phyloP scores from a whole-genome alignment of 2,329 filamentous ascomycete genomes.

The Cadophora sp. region DNA sequence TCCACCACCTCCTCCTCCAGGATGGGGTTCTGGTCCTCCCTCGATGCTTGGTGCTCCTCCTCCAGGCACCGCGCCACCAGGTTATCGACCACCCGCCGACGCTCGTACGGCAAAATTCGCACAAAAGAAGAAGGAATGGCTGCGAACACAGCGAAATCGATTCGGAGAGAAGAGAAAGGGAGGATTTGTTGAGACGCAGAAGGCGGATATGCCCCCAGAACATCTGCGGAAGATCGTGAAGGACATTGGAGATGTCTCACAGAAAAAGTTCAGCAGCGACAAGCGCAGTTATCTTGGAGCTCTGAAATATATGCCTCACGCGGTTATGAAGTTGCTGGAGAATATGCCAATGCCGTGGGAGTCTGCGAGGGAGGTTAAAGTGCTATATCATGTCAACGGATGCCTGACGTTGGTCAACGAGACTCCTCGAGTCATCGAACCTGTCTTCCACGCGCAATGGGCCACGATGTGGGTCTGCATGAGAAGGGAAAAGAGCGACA shows the following conservation, averaged over 20 bases:
- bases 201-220: conserved; percentile 98
- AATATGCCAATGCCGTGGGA: conserved; percentile 99
- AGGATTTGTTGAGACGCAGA: conserved; percentile 96
- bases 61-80: conserved; percentile 76
- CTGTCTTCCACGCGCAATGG: conserved; percentile 98
- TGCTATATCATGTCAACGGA: conserved; percentile 97
- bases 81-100: conserved; percentile 81
- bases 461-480: conserved; percentile 99
- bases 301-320: conserved; percentile 99
- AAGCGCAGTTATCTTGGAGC: conserved; percentile 98
- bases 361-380: conserved; percentile 93
- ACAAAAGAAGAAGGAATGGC: conserved; percentile 99
- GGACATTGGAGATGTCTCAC: conserved; percentile 98
- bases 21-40: conserved; percentile 63
- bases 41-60: conserved; percentile 52
- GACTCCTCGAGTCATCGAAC: conserved; percentile 94
- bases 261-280: conserved; percentile 99
- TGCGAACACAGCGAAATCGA: conserved; percentile 86
- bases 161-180: conserved; percentile 97
- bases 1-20: conserved; percentile 72
- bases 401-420: conserved; percentile 98
- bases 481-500: conserved; percentile 96
- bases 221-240: conserved; percentile 98
- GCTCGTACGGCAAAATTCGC: conserved; percentile 92
- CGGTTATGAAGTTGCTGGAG: conserved; percentile 93